A percentile compares a stretch with the other conserved stretches of the same genome.
These are phyloP conservation scores for Aristolochia contorta DNA, from an alignment of 164 flowering plant genomes.

Conservation along the genomic window DNA sequence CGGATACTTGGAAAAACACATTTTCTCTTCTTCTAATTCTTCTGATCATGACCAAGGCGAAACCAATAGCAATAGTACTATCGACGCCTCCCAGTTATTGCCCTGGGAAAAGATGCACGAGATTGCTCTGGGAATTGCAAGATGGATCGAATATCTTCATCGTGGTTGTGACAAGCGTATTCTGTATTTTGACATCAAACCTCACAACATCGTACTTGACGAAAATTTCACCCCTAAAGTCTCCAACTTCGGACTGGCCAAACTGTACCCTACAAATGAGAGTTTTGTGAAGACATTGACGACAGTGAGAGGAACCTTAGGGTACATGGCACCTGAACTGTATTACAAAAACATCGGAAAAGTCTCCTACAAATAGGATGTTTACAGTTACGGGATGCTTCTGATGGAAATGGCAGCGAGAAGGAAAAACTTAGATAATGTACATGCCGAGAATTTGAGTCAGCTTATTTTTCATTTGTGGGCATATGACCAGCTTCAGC, in stretches of 20 bases:
- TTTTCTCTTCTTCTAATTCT: not conserved
- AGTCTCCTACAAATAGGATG: conserved; percentile 6
- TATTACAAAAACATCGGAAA: conserved; percentile 1
- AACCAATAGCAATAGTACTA: no score
- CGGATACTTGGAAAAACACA: conserved; percentile 7
- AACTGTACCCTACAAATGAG: not conserved
- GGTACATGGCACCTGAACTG: conserved; percentile 12
- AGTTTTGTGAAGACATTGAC: conserved; percentile 2
- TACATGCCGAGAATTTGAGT: not conserved
- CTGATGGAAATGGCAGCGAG: conserved; percentile 8
- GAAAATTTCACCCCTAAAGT: conserved; percentile 9
- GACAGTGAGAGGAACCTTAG: conserved; percentile 3
- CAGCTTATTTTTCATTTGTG: conserved; percentile 4
- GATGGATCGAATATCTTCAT: conserved; percentile 9
- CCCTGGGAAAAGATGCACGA: conserved; percentile 3
- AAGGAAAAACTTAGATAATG: conserved; percentile 2
- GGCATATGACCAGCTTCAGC: conserved; percentile 5
- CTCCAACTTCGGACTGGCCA: conserved; percentile 12
- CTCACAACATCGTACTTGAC: conserved; percentile 9
- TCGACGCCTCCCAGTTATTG: not conserved
- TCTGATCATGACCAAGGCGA: no score
- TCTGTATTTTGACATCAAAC: conserved; percentile 15
- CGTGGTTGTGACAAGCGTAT: conserved; percentile 11
- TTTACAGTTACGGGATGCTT: conserved; percentile 12
- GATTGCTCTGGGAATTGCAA: conserved; percentile 9